Percentiles rank a stretch among this genome's conserved stretches.
Evolutionary conservation across 192 early-diverging fungal species (phyloP).

Genomic region (Entophlyctis helioformis): DNA sequence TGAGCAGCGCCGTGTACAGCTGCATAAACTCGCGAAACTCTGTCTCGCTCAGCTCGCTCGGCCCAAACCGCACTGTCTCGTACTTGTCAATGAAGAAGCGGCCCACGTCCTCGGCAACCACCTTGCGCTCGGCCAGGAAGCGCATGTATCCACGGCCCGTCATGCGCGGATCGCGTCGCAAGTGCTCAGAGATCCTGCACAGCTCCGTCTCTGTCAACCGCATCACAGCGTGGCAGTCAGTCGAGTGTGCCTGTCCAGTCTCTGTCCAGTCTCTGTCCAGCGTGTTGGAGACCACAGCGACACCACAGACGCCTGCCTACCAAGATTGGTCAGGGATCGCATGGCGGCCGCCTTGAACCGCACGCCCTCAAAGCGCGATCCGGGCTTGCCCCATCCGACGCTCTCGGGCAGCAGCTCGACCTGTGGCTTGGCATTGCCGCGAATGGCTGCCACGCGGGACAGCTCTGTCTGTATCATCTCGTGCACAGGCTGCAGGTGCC

Average conservation of each 20-base stretch:
- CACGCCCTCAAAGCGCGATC: conserved; percentile 1
- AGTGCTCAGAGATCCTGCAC: background rate
- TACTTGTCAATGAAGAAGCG: conserved; percentile 12
- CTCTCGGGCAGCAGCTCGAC: background rate
- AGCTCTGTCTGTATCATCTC: conserved; percentile 14
- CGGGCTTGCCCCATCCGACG: conserved; percentile 14
- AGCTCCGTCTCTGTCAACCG: conserved; percentile 2
- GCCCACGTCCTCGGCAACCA: conserved; percentile 6
- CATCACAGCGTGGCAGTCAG: background rate
- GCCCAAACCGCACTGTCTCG: conserved; percentile 11
- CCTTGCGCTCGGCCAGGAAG: background rate
- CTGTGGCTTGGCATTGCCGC: conserved; percentile 9
- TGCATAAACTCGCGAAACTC: conserved; percentile 24
- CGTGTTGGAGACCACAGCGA: background rate
- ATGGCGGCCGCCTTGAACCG: conserved; percentile 7
- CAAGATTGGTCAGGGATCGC: conserved; percentile 4
- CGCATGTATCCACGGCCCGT: conserved; percentile 5
- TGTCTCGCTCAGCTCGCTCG: conserved; percentile 2
- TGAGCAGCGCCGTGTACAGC: conserved; percentile 8
- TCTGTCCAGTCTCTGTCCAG: background rate
- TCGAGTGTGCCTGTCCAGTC: conserved; percentile 1
- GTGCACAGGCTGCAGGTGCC: conserved; percentile 15
- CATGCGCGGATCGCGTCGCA: background rate
- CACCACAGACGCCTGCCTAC: no score
- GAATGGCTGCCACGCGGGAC: conserved; percentile 14